A percentile compares a stretch with the other conserved stretches of the same genome.
phyloP scores from a whole-genome alignment of 2,329 filamentous ascomycete species.

The Monosporascus sp. region DNA sequence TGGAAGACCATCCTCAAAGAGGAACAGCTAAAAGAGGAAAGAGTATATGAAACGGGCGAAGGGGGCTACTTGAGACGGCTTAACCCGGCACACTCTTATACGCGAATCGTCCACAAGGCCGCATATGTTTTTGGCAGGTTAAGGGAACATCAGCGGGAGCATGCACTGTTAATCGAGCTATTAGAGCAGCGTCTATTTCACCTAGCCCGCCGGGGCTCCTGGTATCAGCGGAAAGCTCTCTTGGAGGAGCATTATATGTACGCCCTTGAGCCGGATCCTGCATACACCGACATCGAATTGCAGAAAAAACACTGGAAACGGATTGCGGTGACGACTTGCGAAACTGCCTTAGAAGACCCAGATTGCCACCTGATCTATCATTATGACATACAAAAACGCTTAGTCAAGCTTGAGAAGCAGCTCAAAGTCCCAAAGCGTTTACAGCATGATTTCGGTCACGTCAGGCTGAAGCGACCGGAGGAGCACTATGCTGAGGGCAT shows the following conservation, averaged over 20 bases:
- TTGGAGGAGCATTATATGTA: conserved; percentile 95
- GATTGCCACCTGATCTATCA: conserved; percentile 91
- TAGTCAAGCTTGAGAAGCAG: conserved; percentile 83
- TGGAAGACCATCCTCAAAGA: conserved; percentile 71
- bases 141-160: conserved; percentile 75
- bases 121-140: conserved; percentile 73
- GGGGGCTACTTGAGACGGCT: conserved; percentile 86
- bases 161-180: conserved; percentile 68
- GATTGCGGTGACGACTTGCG: conserved; percentile 74
- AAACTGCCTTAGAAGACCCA: conserved; percentile 78
- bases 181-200: conserved; percentile 82
- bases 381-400: conserved; percentile 88
- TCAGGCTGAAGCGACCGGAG: conserved; percentile 68
- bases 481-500: conserved; percentile 74
- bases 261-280: conserved; percentile 43
- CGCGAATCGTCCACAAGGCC: conserved; percentile 86
- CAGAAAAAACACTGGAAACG: conserved; percentile 82
- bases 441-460: conserved; percentile 91
- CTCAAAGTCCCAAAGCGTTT: conserved; percentile 77
- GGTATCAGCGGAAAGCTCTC: conserved; percentile 94
- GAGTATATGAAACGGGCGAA: conserved; percentile 75
- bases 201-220: conserved; percentile 74
- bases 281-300: conserved; percentile 33
- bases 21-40: conserved; percentile 73
- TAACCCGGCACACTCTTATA: conserved; percentile 89